These are phyloP conservation scores for Oryza glumipatula DNA, from an alignment of 176 grass and related monocot species.

Conservation along the genomic window DNA sequence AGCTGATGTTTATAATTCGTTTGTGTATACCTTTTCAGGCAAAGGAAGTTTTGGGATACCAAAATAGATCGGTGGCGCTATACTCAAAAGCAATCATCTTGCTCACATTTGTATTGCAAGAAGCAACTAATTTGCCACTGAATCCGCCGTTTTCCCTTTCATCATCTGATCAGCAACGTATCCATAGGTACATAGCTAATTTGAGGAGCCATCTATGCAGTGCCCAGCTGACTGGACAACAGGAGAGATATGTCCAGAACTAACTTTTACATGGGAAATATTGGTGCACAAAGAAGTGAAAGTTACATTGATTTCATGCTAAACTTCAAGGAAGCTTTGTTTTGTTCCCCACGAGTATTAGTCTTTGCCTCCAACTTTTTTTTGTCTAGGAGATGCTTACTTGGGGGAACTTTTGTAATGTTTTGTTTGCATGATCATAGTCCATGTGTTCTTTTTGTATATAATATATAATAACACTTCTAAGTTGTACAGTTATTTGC, in stretches of 20 bases:
- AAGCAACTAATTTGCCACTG: conserved; percentile 59
- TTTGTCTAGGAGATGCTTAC: conserved; percentile 31
- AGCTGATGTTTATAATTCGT: background rate
- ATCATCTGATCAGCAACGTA: conserved; percentile 46
- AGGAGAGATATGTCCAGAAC: conserved; percentile 35
- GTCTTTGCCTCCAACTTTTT: conserved; percentile 39
- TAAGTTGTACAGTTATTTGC: conserved; percentile 3
- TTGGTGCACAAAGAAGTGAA: conserved; percentile 33
- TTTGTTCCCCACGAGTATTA: conserved; percentile 17
- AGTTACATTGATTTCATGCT: conserved; percentile 28
- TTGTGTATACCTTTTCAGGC: conserved; percentile 43
- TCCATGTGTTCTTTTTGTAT: conserved; percentile 25
- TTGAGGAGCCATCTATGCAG: conserved; percentile 58
- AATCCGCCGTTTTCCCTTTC: conserved; percentile 65
- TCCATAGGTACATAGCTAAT: conserved; percentile 60
- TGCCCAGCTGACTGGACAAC: conserved; percentile 39
- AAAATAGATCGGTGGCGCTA: conserved; percentile 46
- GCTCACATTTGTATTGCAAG: conserved; percentile 64
- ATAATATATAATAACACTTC: conserved; percentile 12
- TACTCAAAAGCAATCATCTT: conserved; percentile 79
- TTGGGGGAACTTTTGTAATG: conserved; percentile 22
- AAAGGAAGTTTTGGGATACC: conserved; percentile 60
- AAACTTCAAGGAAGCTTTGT: background rate
- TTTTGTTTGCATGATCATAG: conserved; percentile 22
- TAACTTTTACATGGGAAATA: conserved; percentile 34